These are phyloP conservation scores for Claviceps paspali DNA, from an alignment of 2,329 filamentous ascomycete species.

Conservation along the genomic window DNA sequence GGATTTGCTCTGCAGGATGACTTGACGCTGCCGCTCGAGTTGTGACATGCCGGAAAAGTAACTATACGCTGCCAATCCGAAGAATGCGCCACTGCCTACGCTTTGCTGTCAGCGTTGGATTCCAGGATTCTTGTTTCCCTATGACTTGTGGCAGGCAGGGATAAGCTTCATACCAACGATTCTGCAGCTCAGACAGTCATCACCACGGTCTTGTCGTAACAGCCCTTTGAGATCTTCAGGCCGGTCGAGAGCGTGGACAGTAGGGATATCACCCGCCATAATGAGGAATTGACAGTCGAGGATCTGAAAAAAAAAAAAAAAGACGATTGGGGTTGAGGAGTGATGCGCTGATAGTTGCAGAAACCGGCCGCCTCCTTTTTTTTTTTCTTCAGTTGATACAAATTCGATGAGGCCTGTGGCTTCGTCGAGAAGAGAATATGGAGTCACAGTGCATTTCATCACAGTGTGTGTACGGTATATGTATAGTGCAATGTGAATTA, in stretches of 20 bases:
- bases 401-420: not conserved
- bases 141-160: too few relatives aligned
- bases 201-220: conserved; percentile 37
- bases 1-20: conserved; percentile 53
- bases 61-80: conserved; percentile 62
- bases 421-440: not conserved
- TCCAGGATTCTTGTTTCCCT: too few relatives aligned
- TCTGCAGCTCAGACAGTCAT: conserved; percentile 58
- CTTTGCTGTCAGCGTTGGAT: not conserved
- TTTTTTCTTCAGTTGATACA: too few relatives aligned
- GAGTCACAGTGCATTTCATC: not conserved
- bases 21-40: conserved; percentile 48
- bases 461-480: not conserved
- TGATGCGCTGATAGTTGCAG: not conserved
- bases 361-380: too few relatives aligned
- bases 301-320: not conserved
- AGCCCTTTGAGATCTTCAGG: conserved; percentile 47
- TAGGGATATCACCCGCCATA: conserved; percentile 28
- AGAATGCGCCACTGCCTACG: conserved; percentile 59
- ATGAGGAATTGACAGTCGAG: not conserved
- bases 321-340: not conserved
- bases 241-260: conserved; percentile 37
- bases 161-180: conserved; percentile 44
- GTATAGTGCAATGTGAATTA: too few relatives aligned
- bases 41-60: conserved; percentile 62